Evolutionary conservation across 2,329 filamentous ascomycete genomes (phyloP).

Genomic region (Cladorrhinum sp.): DNA sequence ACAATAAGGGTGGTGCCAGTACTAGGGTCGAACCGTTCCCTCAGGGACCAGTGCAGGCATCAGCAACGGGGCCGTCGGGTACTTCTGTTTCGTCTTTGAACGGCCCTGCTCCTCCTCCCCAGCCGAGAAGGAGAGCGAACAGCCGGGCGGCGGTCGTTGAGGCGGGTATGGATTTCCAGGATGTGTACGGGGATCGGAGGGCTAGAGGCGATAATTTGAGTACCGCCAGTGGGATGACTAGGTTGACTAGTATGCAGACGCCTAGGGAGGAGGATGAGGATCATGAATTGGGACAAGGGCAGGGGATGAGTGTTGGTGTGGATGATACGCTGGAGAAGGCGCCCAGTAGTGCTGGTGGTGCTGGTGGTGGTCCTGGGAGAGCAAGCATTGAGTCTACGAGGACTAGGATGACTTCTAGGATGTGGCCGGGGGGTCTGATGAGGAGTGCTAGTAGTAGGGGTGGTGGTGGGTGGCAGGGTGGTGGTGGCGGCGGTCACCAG

Average conservation of each 20-base stretch:
- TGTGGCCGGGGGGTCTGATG: not conserved
- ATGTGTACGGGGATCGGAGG: slow-evolving; percentile 20
- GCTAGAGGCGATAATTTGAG: slow-evolving; percentile 7
- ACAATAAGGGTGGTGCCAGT: not conserved
- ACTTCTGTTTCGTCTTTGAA: slow-evolving; percentile 7
- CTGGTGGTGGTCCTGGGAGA: not conserved
- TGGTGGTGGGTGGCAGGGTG: not conserved
- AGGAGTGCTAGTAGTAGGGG: not conserved
- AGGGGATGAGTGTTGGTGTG: not conserved
- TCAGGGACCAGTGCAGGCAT: no score
- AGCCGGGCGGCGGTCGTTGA: slow-evolving; percentile 24
- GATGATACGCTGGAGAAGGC: not conserved
- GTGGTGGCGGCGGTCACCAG: not conserved
- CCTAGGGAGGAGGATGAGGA: slow-evolving; percentile 21
- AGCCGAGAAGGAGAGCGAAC: slow-evolving; percentile 14
- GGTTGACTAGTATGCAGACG: slow-evolving; percentile 24
- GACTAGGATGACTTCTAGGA: not conserved
- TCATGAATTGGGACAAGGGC: not conserved
- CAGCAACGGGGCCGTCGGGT: no score
- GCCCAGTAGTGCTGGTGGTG: not conserved
- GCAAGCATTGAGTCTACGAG: not conserved
- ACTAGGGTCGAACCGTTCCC: not conserved
- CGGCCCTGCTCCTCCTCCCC: no score
- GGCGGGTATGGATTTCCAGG: slow-evolving; percentile 28
- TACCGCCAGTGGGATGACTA: slow-evolving; percentile 17